Percentiles rank a stretch among this genome's conserved stretches.
Conservation (phyloP, 352 stramenopile species). For the Globisporangium barbulae region DNA sequence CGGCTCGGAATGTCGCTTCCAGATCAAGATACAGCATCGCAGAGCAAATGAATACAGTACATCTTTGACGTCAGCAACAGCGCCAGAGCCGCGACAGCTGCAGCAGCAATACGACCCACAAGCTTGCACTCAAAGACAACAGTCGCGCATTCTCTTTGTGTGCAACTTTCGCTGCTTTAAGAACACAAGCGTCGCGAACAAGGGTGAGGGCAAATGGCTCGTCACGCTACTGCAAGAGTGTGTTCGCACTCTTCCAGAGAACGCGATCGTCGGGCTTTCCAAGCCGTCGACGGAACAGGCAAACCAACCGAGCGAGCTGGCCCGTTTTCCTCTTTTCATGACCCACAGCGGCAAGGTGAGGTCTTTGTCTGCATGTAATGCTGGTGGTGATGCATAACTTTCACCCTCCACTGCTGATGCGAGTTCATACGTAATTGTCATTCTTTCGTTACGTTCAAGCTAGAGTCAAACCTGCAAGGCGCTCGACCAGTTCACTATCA, state of each 20-base stretch:
- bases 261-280: conserved; percentile 7
- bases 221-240: conserved; percentile 18
- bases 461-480: conserved; percentile 15
- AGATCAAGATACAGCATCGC: conserved; percentile 12
- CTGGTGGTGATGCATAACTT: too few species aligned
- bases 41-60: background rate
- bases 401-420: too few species aligned
- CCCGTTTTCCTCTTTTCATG: background rate
- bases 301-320: background rate
- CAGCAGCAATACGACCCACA: background rate
- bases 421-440: too few species aligned
- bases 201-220: conserved; percentile 15
- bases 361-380: background rate
- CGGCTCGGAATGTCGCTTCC: conserved; percentile 11
- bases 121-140: background rate
- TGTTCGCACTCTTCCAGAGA: conserved; percentile 10
- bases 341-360: conserved; percentile 16
- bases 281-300: background rate
- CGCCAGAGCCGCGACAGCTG: too few species aligned
- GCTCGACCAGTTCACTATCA: conserved; percentile 13
- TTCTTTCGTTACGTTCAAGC: background rate
- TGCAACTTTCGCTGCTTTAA: conserved; percentile 32
- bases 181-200: conserved; percentile 22
- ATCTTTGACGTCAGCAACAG: background rate
- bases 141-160: conserved; percentile 22